These are phyloP conservation scores for Ceratocystis eucalypticola DNA, from an alignment of 2,329 filamentous ascomycete species.

Conservation along the genomic window DNA sequence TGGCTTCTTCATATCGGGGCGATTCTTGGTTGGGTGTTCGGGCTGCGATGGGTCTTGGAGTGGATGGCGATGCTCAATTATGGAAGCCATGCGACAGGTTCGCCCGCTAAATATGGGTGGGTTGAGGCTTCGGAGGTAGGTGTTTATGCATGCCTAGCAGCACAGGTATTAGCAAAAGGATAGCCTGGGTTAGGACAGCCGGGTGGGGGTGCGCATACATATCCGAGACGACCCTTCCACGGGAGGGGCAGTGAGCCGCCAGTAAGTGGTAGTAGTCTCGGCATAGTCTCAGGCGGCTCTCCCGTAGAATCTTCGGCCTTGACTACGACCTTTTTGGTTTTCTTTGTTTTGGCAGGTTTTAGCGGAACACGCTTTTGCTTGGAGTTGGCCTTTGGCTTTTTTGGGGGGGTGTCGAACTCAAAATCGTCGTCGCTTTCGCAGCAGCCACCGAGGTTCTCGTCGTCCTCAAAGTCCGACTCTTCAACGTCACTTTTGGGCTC, in stretches of 20 bases:
- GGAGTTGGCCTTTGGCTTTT: neutral
- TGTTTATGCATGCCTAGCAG: conserved; percentile 69
- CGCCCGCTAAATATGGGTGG: conserved; percentile 81
- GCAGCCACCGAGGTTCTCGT: conserved; percentile 10
- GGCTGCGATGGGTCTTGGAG: conserved; percentile 61
- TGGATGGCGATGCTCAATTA: conserved; percentile 76
- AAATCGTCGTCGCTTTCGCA: conserved; percentile 16
- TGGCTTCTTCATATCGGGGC: conserved; percentile 60
- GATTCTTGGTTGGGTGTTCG: conserved; percentile 72
- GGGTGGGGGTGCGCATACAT: conserved; percentile 9
- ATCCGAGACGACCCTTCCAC: conserved; percentile 19
- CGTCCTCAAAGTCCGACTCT: conserved; percentile 14
- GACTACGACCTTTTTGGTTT: neutral
- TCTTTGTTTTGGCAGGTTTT: conserved; percentile 5
- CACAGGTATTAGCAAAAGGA: neutral
- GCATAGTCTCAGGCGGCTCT: conserved; percentile 10
- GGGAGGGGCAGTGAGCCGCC: conserved; percentile 15
- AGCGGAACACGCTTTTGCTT: neutral
- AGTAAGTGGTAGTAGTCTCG: conserved; percentile 13
- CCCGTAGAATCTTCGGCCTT: conserved; percentile 1
- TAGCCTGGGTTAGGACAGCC: neutral
- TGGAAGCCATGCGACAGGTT: conserved; percentile 81
- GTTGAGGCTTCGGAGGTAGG: conserved; percentile 69
- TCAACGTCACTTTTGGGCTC: conserved; percentile 7
- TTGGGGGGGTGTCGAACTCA: neutral